phyloP scores from a whole-genome alignment of 257 asterid species.

The Nicotiana benthamiana region DNA sequence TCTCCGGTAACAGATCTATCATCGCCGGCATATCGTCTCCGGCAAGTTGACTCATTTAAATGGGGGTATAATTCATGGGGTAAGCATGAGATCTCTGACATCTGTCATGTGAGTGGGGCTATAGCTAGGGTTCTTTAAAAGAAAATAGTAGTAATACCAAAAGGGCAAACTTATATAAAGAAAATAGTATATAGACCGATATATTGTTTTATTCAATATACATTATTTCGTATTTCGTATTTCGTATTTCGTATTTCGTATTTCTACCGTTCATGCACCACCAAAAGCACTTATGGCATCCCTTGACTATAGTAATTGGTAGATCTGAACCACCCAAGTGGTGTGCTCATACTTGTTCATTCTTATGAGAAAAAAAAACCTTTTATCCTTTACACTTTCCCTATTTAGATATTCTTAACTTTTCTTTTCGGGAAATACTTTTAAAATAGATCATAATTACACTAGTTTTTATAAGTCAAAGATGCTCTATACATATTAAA shows the following conservation, averaged over 20 bases:
- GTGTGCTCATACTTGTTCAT: conserved; percentile 21
- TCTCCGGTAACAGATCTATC: not conserved
- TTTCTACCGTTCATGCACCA: conserved; percentile 25
- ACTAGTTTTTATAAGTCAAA: not conserved
- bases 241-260: not conserved
- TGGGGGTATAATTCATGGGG: not conserved
- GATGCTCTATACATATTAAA: not conserved
- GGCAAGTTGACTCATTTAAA: not conserved
- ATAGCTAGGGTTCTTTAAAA: conserved; percentile 25
- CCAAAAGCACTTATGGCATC: conserved; percentile 42
- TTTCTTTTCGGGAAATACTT: not conserved
- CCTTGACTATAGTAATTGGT: conserved; percentile 39
- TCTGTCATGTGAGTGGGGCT: conserved; percentile 73
- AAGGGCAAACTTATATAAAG: not conserved
- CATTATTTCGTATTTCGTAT: not conserved
- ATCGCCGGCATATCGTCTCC: not conserved
- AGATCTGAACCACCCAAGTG: conserved; percentile 56
- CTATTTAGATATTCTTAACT: too few species aligned
- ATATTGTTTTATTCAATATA: conserved; percentile 23
- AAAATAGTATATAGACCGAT: not conserved
- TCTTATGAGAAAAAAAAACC: not conserved
- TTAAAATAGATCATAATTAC: not conserved
- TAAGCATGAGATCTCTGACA: conserved; percentile 38
- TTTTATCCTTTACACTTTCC: not conserved
- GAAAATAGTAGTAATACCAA: not conserved